phyloP scores from a whole-genome alignment of 768 basidiomycete species.

The Leccinellum rugosiceps region DNA sequence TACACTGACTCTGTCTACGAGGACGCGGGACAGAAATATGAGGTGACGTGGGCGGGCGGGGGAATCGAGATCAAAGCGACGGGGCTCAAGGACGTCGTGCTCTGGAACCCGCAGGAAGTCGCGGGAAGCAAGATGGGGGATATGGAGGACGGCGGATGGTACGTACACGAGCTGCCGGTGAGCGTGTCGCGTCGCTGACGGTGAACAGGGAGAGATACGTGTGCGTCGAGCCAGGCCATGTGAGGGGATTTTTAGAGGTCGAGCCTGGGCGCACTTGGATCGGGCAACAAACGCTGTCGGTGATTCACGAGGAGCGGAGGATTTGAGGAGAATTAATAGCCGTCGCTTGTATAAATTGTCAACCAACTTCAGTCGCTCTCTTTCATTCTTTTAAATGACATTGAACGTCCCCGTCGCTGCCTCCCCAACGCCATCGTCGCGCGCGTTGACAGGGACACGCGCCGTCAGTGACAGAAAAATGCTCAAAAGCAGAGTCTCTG shows the following conservation, averaged over 20 bases:
- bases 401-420: conserved; percentile 25
- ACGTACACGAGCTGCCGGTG: conserved; percentile 18
- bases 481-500: conserved; percentile 48
- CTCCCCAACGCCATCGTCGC: conserved; percentile 20
- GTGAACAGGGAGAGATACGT: conserved; percentile 70
- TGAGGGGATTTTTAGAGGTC: conserved; percentile 65
- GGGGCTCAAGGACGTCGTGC: conserved; percentile 77
- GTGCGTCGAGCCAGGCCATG: conserved; percentile 90
- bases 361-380: neutral
- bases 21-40: conserved; percentile 52
- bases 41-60: conserved; percentile 58
- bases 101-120: conserved; percentile 88
- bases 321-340: neutral
- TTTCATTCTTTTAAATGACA: neutral
- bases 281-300: conserved; percentile 68
- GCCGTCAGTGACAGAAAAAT: conserved; percentile 32
- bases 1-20: conserved; percentile 80
- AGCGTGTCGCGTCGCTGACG: conserved; percentile 7
- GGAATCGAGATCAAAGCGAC: conserved; percentile 49
- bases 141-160: conserved; percentile 91
- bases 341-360: neutral
- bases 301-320: conserved; percentile 33
- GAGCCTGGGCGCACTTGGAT: conserved; percentile 68
- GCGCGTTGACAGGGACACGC: neutral
- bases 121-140: conserved; percentile 74